These are phyloP conservation scores for Trifolium subterraneum DNA, from an alignment of 306 rosid genomes.

Conservation along the genomic window DNA sequence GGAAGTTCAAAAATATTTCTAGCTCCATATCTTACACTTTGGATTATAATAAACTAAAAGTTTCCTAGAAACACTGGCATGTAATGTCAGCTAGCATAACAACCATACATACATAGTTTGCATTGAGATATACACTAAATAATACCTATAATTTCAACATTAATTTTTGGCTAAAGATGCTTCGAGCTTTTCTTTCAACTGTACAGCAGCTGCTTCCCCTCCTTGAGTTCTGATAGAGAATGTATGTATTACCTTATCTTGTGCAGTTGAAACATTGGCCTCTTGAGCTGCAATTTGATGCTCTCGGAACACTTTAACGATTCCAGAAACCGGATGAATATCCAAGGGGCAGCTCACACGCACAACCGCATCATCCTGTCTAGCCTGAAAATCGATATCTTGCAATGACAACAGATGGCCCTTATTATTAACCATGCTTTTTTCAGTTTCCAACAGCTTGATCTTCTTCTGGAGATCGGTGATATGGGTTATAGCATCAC, in stretches of 20 bases:
- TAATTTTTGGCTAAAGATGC: slow-evolving; percentile 62
- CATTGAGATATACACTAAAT: slow-evolving; percentile 38
- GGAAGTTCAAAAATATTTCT: slow-evolving; percentile 15
- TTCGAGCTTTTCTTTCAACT: slow-evolving; percentile 79
- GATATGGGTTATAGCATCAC: slow-evolving; percentile 84
- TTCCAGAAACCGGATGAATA: slow-evolving; percentile 75
- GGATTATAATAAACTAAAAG: slow-evolving; percentile 23
- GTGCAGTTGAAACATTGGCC: slow-evolving; percentile 55
- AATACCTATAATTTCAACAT: slow-evolving; percentile 33
- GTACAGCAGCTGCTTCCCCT: slow-evolving; percentile 67
- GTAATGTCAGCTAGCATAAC: slow-evolving; percentile 17
- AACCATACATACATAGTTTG: slow-evolving; percentile 30
- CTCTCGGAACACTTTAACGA: slow-evolving; percentile 65
- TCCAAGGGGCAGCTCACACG: slow-evolving; percentile 74
- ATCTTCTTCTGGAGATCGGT: slow-evolving; percentile 88
- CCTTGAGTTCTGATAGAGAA: slow-evolving; percentile 72
- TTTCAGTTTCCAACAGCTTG: slow-evolving; percentile 79
- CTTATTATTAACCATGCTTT: slow-evolving; percentile 54
- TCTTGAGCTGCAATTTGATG: slow-evolving; percentile 75
- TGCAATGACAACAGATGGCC: slow-evolving; percentile 48
- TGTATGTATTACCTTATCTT: slow-evolving; percentile 66
- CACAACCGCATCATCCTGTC: slow-evolving; percentile 76
- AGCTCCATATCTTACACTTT: slow-evolving; percentile 26
- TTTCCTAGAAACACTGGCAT: background rate
- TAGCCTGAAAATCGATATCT: slow-evolving; percentile 79